Conservation (phyloP, 2,329 filamentous ascomycete genomes). For the Sordariomycetes sp. region DNA sequence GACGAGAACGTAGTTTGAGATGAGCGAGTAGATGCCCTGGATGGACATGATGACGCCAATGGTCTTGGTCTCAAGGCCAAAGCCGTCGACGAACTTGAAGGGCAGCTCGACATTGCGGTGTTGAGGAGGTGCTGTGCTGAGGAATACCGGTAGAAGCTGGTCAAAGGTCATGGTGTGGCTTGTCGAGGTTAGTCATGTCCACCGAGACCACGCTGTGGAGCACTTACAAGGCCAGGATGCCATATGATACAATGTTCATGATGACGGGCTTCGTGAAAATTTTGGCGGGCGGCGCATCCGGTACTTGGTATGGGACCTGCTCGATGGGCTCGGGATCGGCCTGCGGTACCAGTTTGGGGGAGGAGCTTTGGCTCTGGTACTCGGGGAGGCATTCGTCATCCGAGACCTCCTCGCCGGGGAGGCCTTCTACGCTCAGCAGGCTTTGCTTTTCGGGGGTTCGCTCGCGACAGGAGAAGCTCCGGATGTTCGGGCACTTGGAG, state of each 20-base stretch:
- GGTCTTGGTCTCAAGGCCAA: constrained; percentile 71
- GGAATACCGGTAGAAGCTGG: constrained; percentile 83
- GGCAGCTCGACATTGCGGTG: constrained; percentile 53
- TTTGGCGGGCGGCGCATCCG: constrained; percentile 19
- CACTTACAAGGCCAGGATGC: constrained; percentile 78
- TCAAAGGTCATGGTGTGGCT: constrained; percentile 98
- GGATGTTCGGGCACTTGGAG: constrained; percentile 24
- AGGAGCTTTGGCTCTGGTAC: constrained; percentile 55
- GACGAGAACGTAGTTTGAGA: constrained; percentile 78
- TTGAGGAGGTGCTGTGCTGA: constrained; percentile 56
- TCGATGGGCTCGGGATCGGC: constrained; percentile 16
- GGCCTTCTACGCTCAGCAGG: constrained; percentile 48
- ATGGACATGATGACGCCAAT: constrained; percentile 84
- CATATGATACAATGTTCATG: constrained; percentile 81
- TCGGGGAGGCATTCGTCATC: constrained; percentile 54
- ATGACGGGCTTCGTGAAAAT: constrained; percentile 81
- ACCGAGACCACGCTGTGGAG: too few species aligned
- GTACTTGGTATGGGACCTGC: constrained; percentile 2
- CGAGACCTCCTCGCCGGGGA: background rate
- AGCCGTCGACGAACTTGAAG: constrained; percentile 83
- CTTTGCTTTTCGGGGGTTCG: constrained; percentile 47
- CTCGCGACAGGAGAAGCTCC: constrained; percentile 22
- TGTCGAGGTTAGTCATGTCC: constrained; percentile 9
- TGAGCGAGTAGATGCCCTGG: constrained; percentile 83
- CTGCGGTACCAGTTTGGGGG: constrained; percentile 32